Conservation (phyloP, 768 basidiomycete genomes). For the Xerocomellus intermedius region DNA sequence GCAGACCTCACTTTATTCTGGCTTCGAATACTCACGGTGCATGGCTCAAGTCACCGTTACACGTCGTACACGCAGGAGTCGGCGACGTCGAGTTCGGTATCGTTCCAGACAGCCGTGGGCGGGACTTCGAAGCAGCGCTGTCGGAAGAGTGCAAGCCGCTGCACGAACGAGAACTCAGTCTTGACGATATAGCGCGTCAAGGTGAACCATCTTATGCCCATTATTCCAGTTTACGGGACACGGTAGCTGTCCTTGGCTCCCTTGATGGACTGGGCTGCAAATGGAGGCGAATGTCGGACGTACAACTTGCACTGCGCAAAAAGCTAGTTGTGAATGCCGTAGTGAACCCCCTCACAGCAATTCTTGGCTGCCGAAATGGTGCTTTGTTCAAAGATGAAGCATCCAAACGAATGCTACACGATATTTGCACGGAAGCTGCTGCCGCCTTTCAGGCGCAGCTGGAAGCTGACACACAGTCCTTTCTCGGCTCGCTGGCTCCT, state of each 20-base stretch:
- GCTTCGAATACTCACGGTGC: slow-evolving; percentile 82
- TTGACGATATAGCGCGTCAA: slow-evolving; percentile 50
- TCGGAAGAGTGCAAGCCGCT: slow-evolving; percentile 30
- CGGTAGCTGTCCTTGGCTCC: slow-evolving; percentile 61
- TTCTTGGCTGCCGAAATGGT: slow-evolving; percentile 80
- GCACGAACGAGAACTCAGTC: slow-evolving; percentile 42
- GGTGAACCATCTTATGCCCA: slow-evolving; percentile 37
- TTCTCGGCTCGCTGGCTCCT: slow-evolving; percentile 25
- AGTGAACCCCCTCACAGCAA: slow-evolving; percentile 84
- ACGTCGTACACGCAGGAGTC: slow-evolving; percentile 54
- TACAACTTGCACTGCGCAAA: slow-evolving; percentile 70
- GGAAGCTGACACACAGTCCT: slow-evolving; percentile 36
- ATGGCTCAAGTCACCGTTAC: slow-evolving; percentile 40
- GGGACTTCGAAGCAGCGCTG: too few relatives aligned
- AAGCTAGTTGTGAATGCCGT: slow-evolving; percentile 81
- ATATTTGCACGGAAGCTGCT: slow-evolving; percentile 73
- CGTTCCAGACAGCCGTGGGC: slow-evolving; percentile 61
- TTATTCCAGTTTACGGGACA: slow-evolving; percentile 64
- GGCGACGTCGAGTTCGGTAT: slow-evolving; percentile 37
- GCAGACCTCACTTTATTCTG: slow-evolving; percentile 83
- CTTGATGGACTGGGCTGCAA: slow-evolving; percentile 54
- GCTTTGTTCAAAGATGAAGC: slow-evolving; percentile 52
- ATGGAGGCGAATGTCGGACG: slow-evolving; percentile 63
- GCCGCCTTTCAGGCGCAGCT: slow-evolving; percentile 54
- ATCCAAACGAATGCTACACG: slow-evolving; percentile 44